These are phyloP conservation scores for Colletotrichum siamense DNA, from an alignment of 2,329 filamentous ascomycete species.

Conservation along the genomic window DNA sequence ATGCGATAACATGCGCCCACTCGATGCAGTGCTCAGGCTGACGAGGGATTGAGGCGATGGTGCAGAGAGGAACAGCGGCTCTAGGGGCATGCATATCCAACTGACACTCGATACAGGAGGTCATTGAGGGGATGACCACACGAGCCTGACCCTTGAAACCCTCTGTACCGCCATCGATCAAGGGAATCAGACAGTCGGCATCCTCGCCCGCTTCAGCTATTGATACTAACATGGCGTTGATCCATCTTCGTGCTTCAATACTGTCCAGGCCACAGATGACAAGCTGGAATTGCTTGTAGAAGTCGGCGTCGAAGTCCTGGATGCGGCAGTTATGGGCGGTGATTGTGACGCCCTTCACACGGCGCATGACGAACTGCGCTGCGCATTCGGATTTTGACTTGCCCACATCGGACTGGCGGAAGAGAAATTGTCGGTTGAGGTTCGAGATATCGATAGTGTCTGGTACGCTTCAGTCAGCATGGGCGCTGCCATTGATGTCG, in stretches of 20 bases:
- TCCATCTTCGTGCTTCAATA: conserved; percentile 98
- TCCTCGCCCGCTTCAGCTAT: conserved; percentile 83
- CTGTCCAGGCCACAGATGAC: conserved; percentile 95
- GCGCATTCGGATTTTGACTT: conserved; percentile 94
- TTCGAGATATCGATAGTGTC: conserved; percentile 99
- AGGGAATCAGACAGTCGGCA: conserved; percentile 85
- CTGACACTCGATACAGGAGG: conserved; percentile 97
- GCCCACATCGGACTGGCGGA: conserved; percentile 89
- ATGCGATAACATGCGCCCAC: conserved; percentile 98
- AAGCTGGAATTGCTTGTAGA: conserved; percentile 96
- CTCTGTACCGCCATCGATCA: conserved; percentile 97
- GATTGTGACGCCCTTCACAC: conserved; percentile 90
- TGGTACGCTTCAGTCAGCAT: conserved; percentile 35
- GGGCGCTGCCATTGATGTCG: not conserved
- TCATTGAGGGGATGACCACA: conserved; percentile 90
- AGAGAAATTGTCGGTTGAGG: conserved; percentile 96
- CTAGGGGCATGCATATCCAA: conserved; percentile 98
- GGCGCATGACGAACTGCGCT: conserved; percentile 86
- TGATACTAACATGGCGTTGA: conserved; percentile 89
- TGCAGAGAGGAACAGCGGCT: conserved; percentile 95
- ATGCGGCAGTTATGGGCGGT: conserved; percentile 94
- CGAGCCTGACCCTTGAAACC: conserved; percentile 97
- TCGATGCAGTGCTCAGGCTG: conserved; percentile 98
- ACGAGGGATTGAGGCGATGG: conserved; percentile 92
- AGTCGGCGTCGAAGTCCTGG: conserved; percentile 94